These are phyloP conservation scores for Chlamydomonas reinhardtii DNA, from an alignment of 163 green algal genomes.

Conservation along the genomic window DNA sequence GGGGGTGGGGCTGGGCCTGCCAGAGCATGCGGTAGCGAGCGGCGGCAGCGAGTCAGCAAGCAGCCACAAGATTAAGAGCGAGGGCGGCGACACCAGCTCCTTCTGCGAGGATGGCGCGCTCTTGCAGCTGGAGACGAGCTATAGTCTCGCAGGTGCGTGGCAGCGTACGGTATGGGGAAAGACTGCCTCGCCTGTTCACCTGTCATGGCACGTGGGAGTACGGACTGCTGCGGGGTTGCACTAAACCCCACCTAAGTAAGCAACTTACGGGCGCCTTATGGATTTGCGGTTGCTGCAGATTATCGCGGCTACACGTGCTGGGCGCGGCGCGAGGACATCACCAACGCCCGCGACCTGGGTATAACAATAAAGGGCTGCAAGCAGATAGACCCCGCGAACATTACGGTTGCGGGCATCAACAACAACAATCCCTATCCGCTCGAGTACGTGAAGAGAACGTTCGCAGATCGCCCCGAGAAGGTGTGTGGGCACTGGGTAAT, in stretches of 20 bases:
- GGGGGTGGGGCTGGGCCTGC: conserved; percentile 1
- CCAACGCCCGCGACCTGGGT: conserved; percentile 36
- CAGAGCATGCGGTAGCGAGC: neutral
- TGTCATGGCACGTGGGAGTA: too few relatives aligned
- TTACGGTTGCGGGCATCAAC: too few relatives aligned
- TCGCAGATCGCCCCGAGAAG: conserved; percentile 15
- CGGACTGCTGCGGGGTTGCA: too few relatives aligned
- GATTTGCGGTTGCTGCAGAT: neutral
- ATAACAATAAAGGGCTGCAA: conserved; percentile 3
- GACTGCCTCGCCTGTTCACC: too few relatives aligned
- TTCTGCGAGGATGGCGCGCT: conserved; percentile 26
- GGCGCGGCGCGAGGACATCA: conserved; percentile 30
- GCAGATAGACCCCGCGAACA: neutral
- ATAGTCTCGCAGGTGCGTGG: conserved; percentile 20
- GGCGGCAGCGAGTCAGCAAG: neutral
- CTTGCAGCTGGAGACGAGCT: conserved; percentile 36
- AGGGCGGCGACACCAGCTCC: neutral
- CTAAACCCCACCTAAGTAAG: too few relatives aligned
- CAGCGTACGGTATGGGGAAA: neutral
- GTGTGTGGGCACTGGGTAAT: neutral
- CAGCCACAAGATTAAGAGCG: neutral
- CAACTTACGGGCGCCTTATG: too few relatives aligned
- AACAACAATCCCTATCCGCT: conserved; percentile 14
- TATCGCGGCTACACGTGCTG: conserved; percentile 33
- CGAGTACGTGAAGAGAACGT: neutral